Percentiles rank a stretch among this genome's conserved stretches.
Conservation (phyloP, 495 filamentous ascomycete species). For the Penicillium subrubescens region DNA sequence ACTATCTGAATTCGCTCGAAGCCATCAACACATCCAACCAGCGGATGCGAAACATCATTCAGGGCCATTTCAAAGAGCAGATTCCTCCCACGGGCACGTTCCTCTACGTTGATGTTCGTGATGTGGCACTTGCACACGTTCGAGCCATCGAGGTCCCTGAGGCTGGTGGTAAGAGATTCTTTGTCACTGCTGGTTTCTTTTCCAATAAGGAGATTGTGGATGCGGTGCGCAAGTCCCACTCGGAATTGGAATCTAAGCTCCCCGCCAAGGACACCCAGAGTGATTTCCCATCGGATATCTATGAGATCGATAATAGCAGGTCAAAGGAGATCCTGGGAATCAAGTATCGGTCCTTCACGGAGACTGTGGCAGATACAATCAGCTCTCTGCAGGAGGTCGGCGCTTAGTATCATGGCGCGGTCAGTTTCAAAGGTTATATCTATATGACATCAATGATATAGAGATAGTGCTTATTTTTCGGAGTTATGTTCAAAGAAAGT, state of each 20-base stretch:
- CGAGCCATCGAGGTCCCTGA: constrained; percentile 66
- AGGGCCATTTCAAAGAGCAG: constrained; percentile 66
- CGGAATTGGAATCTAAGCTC: constrained; percentile 62
- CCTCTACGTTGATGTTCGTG: constrained; percentile 69
- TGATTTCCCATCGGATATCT: constrained; percentile 43
- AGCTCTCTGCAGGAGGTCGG: constrained; percentile 54
- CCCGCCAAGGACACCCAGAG: constrained; percentile 50
- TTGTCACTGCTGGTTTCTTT: constrained; percentile 64
- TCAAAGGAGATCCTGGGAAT: constrained; percentile 61
- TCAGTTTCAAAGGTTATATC: not conserved
- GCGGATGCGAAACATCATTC: constrained; percentile 54
- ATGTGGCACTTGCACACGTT: constrained; percentile 73
- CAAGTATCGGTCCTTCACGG: constrained; percentile 54
- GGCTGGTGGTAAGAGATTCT: constrained; percentile 71
- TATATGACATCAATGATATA: not conserved
- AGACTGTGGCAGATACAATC: constrained; percentile 59
- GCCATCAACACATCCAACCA: constrained; percentile 70
- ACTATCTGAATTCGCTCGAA: constrained; percentile 66
- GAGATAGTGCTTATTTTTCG: not conserved
- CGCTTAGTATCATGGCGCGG: constrained; percentile 21
- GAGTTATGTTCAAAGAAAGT: not conserved
- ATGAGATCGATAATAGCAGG: constrained; percentile 54
- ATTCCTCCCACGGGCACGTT: constrained; percentile 57
- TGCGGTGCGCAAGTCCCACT: constrained; percentile 64
- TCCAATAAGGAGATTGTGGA: constrained; percentile 67